A percentile compares a stretch with the other conserved stretches of the same genome.
Evolutionary conservation across 371 early-diverging fungal genomes (phyloP).

Genomic region (Mucor mucedo): DNA sequence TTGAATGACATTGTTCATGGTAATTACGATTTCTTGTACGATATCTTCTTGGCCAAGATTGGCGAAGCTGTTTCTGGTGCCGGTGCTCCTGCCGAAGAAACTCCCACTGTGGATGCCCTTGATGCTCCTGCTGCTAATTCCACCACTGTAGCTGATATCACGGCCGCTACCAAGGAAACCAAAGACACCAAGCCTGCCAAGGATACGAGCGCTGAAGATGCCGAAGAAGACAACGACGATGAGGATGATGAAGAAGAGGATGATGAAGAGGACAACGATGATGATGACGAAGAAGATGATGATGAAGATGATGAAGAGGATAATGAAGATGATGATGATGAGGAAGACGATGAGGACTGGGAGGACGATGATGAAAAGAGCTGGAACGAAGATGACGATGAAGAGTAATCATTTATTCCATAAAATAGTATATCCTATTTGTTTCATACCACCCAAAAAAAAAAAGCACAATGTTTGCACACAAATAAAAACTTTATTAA

Average conservation of each 20-base stretch:
- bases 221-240: not conserved
- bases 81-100: not conserved
- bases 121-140: not conserved
- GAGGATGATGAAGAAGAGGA: not conserved
- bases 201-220: not conserved
- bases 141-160: not conserved
- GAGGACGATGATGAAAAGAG: not conserved
- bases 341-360: not conserved
- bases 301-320: not conserved
- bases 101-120: not conserved
- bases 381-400: not conserved
- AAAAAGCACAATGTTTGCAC: not conserved
- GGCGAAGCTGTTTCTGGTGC: slow-evolving; percentile 5
- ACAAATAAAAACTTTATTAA: no score
- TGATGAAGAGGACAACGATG: not conserved
- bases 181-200: no score
- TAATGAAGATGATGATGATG: not conserved
- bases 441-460: no score
- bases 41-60: slow-evolving; percentile 7
- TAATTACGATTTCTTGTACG: slow-evolving; percentile 17
- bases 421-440: not conserved
- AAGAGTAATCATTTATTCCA: not conserved
- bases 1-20: slow-evolving; percentile 16
- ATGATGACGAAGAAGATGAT: not conserved
- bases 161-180: no score